Percentiles rank a stretch among this genome's conserved stretches.
phyloP scores from a whole-genome alignment of 2,329 filamentous ascomycete genomes.

The Fusarium avenaceum region DNA sequence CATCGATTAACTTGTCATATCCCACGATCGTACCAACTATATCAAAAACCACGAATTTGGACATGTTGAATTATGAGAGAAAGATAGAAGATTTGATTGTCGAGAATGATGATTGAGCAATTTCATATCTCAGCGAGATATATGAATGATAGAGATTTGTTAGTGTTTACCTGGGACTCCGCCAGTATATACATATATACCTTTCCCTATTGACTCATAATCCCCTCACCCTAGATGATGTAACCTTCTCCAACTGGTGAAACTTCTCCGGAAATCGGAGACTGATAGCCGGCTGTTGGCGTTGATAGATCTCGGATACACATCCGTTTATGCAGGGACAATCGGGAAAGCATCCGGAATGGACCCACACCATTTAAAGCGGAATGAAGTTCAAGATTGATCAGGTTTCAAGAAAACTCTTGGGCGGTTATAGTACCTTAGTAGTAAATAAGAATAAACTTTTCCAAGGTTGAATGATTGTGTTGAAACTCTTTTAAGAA shows the following conservation, averaged over 20 bases:
- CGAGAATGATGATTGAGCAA: no score
- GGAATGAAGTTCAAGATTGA: no score
- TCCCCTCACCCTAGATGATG: not conserved
- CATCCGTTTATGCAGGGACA: not conserved
- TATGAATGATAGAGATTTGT: no score
- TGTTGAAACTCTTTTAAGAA: no score
- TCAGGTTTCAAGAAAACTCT: no score
- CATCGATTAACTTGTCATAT: slow-evolving; percentile 44
- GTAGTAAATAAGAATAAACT: no score
- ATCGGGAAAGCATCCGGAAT: no score
- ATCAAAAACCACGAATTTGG: slow-evolving; percentile 35
- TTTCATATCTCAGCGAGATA: no score
- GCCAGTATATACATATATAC: not conserved
- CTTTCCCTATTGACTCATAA: not conserved
- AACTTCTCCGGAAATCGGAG: not conserved
- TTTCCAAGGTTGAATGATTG: no score
- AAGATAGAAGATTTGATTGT: no score
- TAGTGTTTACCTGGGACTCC: not conserved
- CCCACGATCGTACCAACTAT: slow-evolving; percentile 31
- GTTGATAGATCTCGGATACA: not conserved
- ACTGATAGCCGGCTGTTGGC: not conserved
- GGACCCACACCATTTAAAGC: no score
- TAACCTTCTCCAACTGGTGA: not conserved
- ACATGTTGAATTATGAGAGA: not conserved
- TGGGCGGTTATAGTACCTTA: no score